Conservation (phyloP, 2,329 filamentous ascomycete genomes). For the Orbilia blumenaviensis region DNA sequence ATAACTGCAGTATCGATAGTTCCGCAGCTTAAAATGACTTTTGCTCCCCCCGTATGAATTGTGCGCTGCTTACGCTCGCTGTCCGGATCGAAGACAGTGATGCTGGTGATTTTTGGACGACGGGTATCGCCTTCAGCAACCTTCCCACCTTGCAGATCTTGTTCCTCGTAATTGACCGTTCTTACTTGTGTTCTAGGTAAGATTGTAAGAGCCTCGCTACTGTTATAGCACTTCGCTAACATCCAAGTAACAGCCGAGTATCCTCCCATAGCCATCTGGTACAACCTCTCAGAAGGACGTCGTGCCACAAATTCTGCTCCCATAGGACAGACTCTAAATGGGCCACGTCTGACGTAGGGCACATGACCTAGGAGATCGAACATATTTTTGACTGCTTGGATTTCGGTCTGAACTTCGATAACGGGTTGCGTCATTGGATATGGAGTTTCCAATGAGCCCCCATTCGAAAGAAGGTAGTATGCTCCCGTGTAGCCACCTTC, state of each 20-base stretch:
- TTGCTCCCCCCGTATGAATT: background rate
- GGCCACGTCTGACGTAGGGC: too few species aligned
- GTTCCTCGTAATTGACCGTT: background rate
- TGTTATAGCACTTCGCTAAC: background rate
- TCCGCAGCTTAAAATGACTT: constrained; percentile 6
- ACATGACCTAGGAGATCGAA: too few species aligned
- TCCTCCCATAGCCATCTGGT: constrained; percentile 2
- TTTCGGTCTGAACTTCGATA: too few species aligned
- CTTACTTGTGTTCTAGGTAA: constrained; percentile 1
- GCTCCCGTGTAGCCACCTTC: background rate
- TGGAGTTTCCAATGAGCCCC: background rate
- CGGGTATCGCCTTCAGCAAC: too few species aligned
- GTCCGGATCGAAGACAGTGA: background rate
- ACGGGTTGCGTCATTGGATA: too few species aligned
- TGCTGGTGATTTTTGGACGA: background rate
- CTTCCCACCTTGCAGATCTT: too few species aligned
- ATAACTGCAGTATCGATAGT: constrained; percentile 10
- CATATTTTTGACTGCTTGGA: too few species aligned
- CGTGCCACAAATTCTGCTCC: background rate
- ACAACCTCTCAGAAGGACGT: background rate
- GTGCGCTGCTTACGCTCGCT: background rate
- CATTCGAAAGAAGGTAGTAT: background rate
- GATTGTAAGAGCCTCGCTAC: background rate
- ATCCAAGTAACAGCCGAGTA: constrained; percentile 13
- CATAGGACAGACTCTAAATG: background rate